A percentile compares a stretch with the other conserved stretches of the same genome.
phyloP scores from a whole-genome alignment of 2,329 filamentous ascomycete genomes.

The Dactylellina leptospora region DNA sequence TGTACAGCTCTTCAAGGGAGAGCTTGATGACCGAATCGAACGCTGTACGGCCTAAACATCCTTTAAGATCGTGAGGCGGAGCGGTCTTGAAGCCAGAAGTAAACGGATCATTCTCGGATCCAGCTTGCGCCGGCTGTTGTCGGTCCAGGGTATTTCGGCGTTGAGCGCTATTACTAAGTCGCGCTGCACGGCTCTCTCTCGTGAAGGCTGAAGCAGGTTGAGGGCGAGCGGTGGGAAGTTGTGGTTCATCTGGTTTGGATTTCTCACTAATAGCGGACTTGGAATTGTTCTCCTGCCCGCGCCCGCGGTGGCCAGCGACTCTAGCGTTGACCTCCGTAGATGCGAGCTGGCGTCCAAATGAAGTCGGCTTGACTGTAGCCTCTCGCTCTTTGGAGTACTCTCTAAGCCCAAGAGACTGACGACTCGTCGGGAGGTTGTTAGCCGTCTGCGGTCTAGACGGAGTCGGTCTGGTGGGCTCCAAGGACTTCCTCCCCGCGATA shows the following conservation, averaged over 20 bases:
- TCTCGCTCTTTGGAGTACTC: constrained; percentile 3
- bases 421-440: constrained; percentile 10
- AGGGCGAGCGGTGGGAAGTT: constrained; percentile 1
- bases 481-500: constrained; percentile 11
- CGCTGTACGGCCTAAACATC: constrained; percentile 22
- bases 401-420: constrained; percentile 13
- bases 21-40: constrained; percentile 29
- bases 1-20: constrained; percentile 22
- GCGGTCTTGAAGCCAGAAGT: constrained; percentile 34
- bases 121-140: neutral
- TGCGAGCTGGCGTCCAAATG: constrained; percentile 40
- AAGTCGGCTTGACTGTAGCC: constrained; percentile 20
- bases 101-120: constrained; percentile 28
- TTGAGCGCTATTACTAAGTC: constrained; percentile 6
- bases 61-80: constrained; percentile 29
- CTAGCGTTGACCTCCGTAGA: constrained; percentile 45
- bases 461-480: constrained; percentile 14
- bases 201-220: constrained; percentile 6
- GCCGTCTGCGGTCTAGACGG: constrained; percentile 25
- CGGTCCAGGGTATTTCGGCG: constrained; percentile 14
- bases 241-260: neutral
- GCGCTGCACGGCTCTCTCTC: constrained; percentile 3
- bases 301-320: constrained; percentile 35
- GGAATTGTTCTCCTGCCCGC: neutral
- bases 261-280: neutral